These are phyloP conservation scores for Podospora pseudopauciseta DNA, from an alignment of 495 filamentous ascomycete species.

Conservation along the genomic window DNA sequence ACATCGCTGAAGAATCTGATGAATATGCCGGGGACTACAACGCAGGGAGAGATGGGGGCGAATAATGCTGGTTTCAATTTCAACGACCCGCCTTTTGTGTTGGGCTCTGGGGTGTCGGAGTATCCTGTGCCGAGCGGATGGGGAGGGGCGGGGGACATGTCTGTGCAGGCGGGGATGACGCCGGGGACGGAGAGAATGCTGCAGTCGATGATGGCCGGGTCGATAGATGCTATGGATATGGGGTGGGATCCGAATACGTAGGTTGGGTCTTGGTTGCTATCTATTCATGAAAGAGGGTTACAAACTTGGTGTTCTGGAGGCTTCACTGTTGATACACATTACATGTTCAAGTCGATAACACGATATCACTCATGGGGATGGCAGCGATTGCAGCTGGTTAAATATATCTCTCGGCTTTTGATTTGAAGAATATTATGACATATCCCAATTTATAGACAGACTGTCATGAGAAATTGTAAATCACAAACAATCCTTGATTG, in stretches of 20 bases:
- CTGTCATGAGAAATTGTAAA: too few species aligned
- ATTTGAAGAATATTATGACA: too few species aligned
- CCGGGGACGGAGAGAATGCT: slow-evolving; percentile 49
- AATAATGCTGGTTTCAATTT: slow-evolving; percentile 34
- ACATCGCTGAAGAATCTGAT: slow-evolving; percentile 34
- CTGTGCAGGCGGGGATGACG: slow-evolving; percentile 44
- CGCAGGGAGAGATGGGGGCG: slow-evolving; percentile 20
- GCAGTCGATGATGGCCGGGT: slow-evolving; percentile 41
- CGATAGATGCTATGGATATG: slow-evolving; percentile 45
- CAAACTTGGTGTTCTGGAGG: background rate
- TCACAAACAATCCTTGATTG: too few species aligned
- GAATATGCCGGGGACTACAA: slow-evolving; percentile 19
- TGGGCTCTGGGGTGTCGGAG: slow-evolving; percentile 22
- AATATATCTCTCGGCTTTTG: too few species aligned
- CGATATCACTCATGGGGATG: too few species aligned
- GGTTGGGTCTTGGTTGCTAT: background rate
- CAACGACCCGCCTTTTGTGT: slow-evolving; percentile 30
- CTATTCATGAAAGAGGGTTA: background rate
- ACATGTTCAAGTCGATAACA: background rate
- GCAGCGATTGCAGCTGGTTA: too few species aligned
- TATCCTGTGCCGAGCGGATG: slow-evolving; percentile 41
- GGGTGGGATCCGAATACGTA: slow-evolving; percentile 28
- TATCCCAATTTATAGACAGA: too few species aligned
- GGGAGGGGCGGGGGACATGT: slow-evolving; percentile 45
- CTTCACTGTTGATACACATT: background rate